These are phyloP conservation scores for Bocquillonia castaneifolia DNA, from an alignment of 441 rosid species.

Conservation along the genomic window DNA sequence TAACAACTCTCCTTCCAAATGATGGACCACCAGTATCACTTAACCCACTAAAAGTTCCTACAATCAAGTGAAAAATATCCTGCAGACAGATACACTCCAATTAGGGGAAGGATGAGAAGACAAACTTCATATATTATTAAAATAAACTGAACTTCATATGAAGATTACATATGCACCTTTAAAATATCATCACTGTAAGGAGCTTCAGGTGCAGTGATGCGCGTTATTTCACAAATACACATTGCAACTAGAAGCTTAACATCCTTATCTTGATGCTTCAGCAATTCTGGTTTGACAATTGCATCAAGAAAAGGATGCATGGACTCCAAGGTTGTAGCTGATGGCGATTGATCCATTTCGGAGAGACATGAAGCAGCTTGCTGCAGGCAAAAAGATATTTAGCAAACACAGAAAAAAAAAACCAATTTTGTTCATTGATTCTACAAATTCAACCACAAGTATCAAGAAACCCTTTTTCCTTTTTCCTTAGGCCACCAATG, in stretches of 20 bases:
- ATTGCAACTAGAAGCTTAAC: conserved; percentile 95
- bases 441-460: conserved; percentile 5
- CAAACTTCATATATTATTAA: background rate
- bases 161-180: conserved; percentile 69
- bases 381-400: conserved; percentile 42
- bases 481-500: background rate
- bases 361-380: conserved; percentile 86
- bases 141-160: conserved; percentile 13
- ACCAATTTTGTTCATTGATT: background rate
- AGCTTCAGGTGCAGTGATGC: conserved; percentile 99
- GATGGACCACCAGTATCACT: conserved; percentile 68
- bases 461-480: background rate
- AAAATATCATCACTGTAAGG: conserved; percentile 83
- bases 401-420: conserved; percentile 13
- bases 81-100: conserved; percentile 26
- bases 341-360: conserved; percentile 86
- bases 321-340: conserved; percentile 57
- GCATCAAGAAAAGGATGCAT: conserved; percentile 85
- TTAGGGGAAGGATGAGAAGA: conserved; percentile 22
- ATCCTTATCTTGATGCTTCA: conserved; percentile 95
- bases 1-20: conserved; percentile 63
- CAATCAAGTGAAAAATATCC: conserved; percentile 47
- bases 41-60: conserved; percentile 67
- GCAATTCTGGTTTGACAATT: conserved; percentile 74
- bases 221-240: conserved; percentile 93